phyloP scores from a whole-genome alignment of 139 green algal genomes.

The Micractinium conductrix region DNA sequence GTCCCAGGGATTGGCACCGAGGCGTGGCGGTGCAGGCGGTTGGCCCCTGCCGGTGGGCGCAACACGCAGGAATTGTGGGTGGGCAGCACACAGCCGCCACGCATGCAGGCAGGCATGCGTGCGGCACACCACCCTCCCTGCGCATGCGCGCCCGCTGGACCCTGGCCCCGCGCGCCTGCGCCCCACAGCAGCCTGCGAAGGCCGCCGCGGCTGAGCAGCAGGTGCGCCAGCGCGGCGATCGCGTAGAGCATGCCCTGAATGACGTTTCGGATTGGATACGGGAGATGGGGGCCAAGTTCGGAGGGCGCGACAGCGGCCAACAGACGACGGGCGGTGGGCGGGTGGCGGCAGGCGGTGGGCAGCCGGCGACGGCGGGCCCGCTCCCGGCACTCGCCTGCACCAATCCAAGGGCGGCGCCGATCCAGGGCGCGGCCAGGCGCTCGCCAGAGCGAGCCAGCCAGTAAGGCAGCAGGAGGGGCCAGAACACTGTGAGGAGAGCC shows the following conservation, averaged over 20 bases:
- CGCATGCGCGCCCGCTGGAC: too few relatives aligned
- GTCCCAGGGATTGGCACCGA: slow-evolving; percentile 22
- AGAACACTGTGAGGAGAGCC: background rate
- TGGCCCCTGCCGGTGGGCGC: too few relatives aligned
- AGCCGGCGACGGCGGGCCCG: background rate
- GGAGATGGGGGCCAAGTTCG: too few relatives aligned
- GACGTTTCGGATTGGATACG: too few relatives aligned
- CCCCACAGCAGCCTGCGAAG: background rate
- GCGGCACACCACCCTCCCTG: too few relatives aligned
- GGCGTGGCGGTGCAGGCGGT: background rate
- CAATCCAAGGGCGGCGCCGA: background rate
- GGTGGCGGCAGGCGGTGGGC: background rate
- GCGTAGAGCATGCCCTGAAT: slow-evolving; percentile 4
- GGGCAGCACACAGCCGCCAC: too few relatives aligned
- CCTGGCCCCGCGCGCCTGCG: background rate
- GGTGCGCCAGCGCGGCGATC: background rate
- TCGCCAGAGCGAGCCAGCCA: background rate
- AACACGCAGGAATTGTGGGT: too few relatives aligned
- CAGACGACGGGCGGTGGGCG: too few relatives aligned
- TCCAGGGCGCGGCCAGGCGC: background rate
- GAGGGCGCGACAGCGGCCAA: background rate
- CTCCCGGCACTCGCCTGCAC: slow-evolving; percentile 2
- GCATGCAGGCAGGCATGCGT: too few relatives aligned
- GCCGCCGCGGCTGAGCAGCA: slow-evolving; percentile 20
- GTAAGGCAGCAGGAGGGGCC: background rate